phyloP scores from a whole-genome alignment of 2,329 filamentous ascomycete genomes.

The Chrysoporthe puriensis region DNA sequence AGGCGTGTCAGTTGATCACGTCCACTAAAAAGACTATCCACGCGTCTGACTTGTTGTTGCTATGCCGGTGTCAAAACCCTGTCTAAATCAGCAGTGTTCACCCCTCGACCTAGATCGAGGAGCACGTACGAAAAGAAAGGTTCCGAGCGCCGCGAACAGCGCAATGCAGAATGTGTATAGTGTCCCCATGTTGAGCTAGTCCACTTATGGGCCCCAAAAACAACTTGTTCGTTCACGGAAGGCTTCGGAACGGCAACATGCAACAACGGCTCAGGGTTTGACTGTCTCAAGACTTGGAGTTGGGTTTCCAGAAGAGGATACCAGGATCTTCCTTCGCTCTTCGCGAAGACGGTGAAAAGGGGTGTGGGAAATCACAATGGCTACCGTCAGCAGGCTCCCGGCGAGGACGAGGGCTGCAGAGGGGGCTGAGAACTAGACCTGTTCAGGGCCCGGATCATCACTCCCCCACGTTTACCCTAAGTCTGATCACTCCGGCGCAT shows the following conservation, averaged over 20 bases:
- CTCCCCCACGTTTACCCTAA: background rate
- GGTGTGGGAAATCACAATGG: background rate
- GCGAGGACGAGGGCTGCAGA: background rate
- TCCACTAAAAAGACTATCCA: background rate
- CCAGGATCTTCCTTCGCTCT: background rate
- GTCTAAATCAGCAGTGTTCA: background rate
- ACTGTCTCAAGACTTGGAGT: background rate
- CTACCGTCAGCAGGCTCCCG: background rate
- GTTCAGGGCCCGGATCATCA: background rate
- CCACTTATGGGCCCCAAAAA: background rate
- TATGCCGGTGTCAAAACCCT: slow-evolving; percentile 64
- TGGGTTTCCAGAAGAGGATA: background rate
- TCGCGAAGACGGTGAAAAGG: background rate
- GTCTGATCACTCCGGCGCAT: background rate
- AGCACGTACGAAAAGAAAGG: slow-evolving; percentile 57
- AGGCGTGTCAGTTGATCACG: slow-evolving; percentile 11
- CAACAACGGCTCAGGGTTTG: background rate
- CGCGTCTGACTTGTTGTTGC: slow-evolving; percentile 57
- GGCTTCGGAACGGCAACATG: background rate
- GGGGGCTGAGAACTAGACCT: background rate
- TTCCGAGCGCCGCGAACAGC: slow-evolving; percentile 61
- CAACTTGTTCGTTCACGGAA: background rate
- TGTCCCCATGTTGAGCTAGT: slow-evolving; percentile 15
- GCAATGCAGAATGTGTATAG: slow-evolving; percentile 54
- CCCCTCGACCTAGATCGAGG: background rate